Evolutionary conservation across 768 basidiomycete genomes (phyloP).

Genomic region (Pisolithus orientalis): DNA sequence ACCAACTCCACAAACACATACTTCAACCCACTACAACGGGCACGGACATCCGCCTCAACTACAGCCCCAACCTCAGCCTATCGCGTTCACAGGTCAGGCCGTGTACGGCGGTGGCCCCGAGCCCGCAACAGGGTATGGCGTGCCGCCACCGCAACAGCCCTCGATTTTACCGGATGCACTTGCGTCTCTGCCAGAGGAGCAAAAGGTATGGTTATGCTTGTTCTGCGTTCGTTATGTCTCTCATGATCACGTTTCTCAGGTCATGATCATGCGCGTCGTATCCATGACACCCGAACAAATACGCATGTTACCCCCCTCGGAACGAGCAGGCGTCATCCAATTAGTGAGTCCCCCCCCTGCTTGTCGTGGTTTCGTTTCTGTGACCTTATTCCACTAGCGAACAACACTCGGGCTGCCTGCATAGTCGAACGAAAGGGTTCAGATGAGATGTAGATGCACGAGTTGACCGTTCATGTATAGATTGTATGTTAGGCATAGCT

Average conservation of each 20-base stretch:
- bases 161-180: constrained; percentile 43
- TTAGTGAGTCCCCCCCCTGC: constrained; percentile 46
- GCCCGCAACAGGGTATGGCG: too few relatives aligned
- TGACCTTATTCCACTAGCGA: constrained; percentile 18
- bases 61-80: not conserved
- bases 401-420: constrained; percentile 26
- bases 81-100: not conserved
- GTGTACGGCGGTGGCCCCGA: constrained; percentile 8
- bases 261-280: constrained; percentile 72
- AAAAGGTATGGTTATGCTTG: constrained; percentile 41
- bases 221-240: constrained; percentile 1
- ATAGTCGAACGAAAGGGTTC: constrained; percentile 1
- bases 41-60: constrained; percentile 23
- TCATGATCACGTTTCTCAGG: constrained; percentile 30
- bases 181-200: constrained; percentile 59
- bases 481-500: too few relatives aligned
- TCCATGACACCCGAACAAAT: constrained; percentile 85
- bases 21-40: constrained; percentile 24
- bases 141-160: not conserved
- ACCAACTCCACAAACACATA: constrained; percentile 29
- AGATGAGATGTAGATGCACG: too few relatives aligned
- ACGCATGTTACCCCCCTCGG: constrained; percentile 61
- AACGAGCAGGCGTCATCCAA: constrained; percentile 75
- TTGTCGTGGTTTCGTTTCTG: constrained; percentile 9
- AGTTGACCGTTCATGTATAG: too few relatives aligned